Percentiles rank a stretch among this genome's conserved stretches.
Evolutionary conservation across 1,284 basidiomycete species (phyloP).

Genomic region (Microbotryum scabiosae): DNA sequence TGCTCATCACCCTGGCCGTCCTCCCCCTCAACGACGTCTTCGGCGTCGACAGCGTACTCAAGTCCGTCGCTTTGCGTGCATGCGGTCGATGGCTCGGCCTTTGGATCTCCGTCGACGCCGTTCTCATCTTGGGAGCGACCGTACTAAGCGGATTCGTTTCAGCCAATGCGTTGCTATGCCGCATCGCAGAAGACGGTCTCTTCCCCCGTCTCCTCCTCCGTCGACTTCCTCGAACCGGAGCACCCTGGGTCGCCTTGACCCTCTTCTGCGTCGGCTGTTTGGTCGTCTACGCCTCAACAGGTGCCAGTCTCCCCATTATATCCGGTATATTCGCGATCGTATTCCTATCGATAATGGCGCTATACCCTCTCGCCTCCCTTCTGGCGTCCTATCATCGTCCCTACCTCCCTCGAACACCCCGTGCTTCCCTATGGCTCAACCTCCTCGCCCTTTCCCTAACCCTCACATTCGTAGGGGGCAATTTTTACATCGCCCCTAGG

Average conservation of each 20-base stretch:
- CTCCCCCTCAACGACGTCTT: conserved; percentile 50
- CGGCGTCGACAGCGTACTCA: conserved; percentile 46
- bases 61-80: conserved; percentile 53
- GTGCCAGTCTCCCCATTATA: conserved; percentile 49
- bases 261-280: conserved; percentile 50
- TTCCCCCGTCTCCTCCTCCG: conserved; percentile 51
- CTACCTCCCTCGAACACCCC: conserved; percentile 47
- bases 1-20: conserved; percentile 52
- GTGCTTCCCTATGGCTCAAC: conserved; percentile 43
- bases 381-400: conserved; percentile 58
- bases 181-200: conserved; percentile 45
- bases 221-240: conserved; percentile 48
- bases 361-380: conserved; percentile 56
- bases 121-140: conserved; percentile 58
- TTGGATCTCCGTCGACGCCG: conserved; percentile 55
- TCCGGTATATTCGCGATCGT: conserved; percentile 46
- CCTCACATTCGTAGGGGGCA: conserved; percentile 51
- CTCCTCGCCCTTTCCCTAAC: conserved; percentile 46
- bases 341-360: conserved; percentile 55
- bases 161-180: conserved; percentile 1
- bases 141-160: neutral
- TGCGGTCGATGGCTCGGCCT: conserved; percentile 53
- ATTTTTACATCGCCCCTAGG: conserved; percentile 51
- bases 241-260: conserved; percentile 51
- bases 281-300: conserved; percentile 53